Percentiles rank a stretch among this genome's conserved stretches.
These are phyloP conservation scores for Claviceps monticola DNA, from an alignment of 2,329 filamentous ascomycete genomes.

Conservation along the genomic window DNA sequence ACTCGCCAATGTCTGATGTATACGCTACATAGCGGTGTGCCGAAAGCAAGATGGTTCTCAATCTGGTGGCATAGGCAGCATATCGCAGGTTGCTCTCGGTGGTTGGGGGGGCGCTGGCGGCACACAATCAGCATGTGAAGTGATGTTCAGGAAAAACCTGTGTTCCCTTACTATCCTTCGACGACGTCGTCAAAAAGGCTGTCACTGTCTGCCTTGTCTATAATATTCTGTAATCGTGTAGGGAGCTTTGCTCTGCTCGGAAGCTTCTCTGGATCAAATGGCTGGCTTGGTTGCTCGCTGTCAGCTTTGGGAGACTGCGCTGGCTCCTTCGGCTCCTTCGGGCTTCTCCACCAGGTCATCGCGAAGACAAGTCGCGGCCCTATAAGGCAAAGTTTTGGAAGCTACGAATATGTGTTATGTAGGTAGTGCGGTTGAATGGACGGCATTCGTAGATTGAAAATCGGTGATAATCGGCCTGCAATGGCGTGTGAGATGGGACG, in stretches of 20 bases:
- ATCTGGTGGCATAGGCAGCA: slow-evolving; percentile 76
- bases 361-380: not conserved
- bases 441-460: not conserved
- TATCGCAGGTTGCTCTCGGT: slow-evolving; percentile 81
- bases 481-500: too few relatives aligned
- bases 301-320: slow-evolving; percentile 5
- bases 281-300: slow-evolving; percentile 11
- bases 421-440: not conserved
- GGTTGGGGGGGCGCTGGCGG: slow-evolving; percentile 44
- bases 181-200: slow-evolving; percentile 65
- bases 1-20: slow-evolving; percentile 91
- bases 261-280: slow-evolving; percentile 32
- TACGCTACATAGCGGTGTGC: slow-evolving; percentile 96
- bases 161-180: slow-evolving; percentile 56
- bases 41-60: slow-evolving; percentile 75
- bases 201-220: slow-evolving; percentile 45
- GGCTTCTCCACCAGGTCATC: slow-evolving; percentile 32
- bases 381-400: not conserved
- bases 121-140: slow-evolving; percentile 1
- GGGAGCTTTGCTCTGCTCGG: slow-evolving; percentile 38
- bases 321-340: slow-evolving; percentile 19
- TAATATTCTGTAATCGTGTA: slow-evolving; percentile 38
- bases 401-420: too few relatives aligned
- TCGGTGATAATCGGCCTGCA: too few relatives aligned
- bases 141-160: not conserved